Evolutionary conservation across 2,329 filamentous ascomycete genomes (phyloP), one percentile per base, ranked within the genome.

Genomic region (Fonsecaea pedrosoi): DNA sequence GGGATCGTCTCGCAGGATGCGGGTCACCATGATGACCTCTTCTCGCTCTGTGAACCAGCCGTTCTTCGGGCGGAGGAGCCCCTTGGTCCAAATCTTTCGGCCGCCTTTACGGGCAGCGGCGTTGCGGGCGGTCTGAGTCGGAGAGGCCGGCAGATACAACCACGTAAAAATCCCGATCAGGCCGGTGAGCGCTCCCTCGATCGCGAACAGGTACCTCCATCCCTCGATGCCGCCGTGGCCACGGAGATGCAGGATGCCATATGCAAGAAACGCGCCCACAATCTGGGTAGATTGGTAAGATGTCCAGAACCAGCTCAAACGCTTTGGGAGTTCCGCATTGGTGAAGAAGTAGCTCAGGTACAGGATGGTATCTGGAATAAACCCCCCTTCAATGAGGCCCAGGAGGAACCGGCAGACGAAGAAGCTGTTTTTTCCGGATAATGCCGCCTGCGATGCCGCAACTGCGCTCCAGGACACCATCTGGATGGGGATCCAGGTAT

Each of bases 291-390:
- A 67, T 38, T 71, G 71, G 12, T 90, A 86, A 0, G 89, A 84
- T 0, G 87, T 87, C 90, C 90, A 93, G 78, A 92, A 92, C 73
- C 83, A 86, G 71, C 86, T 86, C 18, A 93, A 78, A 0, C 91
- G 85, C 10, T 85, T 83, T 0, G 90, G 89, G 0, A 94, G 80
- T 75, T 93, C 91, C 60, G 83, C 83, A 0, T 86, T 86, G 54
- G 87, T 92, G 79, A 92, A 94, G 77, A 90, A 94, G 76, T 93
- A 93, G 54, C 21, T 72, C 13, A 73, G 62, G 40, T 72, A 73
- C 1, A 80, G 66, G 48, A 74, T 74, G 13, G 67, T 71, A 48
- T 71, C 71, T n/a, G 71, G 71, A 37, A 89, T 89, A 69, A 89
- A 89, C 0, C 83, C 84, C 5, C 83, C 84, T 75, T 84, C 78